Percentiles rank a stretch among this genome's conserved stretches.
Conservation (phyloP, 805 yeast genomes). For the Blastobotrys mokoenaii region DNA sequence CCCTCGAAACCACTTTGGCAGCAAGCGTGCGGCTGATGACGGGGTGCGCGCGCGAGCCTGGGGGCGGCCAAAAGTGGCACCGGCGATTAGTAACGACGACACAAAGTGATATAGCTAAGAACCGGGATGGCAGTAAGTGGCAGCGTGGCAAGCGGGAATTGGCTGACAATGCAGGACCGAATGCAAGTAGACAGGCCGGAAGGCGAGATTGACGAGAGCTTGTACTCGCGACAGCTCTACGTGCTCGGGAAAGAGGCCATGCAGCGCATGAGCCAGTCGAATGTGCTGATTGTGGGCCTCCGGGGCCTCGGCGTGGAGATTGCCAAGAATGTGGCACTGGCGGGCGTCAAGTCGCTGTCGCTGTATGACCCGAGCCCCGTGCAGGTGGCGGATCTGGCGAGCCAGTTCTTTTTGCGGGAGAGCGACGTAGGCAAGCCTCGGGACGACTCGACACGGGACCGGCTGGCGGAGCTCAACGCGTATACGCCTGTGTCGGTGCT, state of each 20-base stretch:
- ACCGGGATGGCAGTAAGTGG: no score
- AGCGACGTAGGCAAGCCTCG: slow-evolving; percentile 70
- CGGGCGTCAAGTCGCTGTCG: slow-evolving; percentile 90
- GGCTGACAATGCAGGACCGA: slow-evolving; percentile 2
- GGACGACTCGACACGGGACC: slow-evolving; percentile 60
- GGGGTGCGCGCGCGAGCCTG: no score
- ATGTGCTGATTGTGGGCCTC: slow-evolving; percentile 83
- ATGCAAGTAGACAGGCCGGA: slow-evolving; percentile 27
- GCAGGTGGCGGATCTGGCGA: slow-evolving; percentile 62
- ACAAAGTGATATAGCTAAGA: no score
- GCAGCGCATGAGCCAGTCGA: slow-evolving; percentile 91
- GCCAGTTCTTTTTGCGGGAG: slow-evolving; percentile 76
- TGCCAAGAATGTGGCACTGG: slow-evolving; percentile 92
- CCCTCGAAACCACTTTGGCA: no score
- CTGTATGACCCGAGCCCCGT: slow-evolving; percentile 75
- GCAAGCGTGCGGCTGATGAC: no score
- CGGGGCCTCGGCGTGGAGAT: slow-evolving; percentile 93
- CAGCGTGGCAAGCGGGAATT: neutral
- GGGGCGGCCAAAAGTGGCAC: no score
- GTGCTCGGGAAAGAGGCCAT: slow-evolving; percentile 97
- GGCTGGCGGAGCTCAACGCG: slow-evolving; percentile 72
- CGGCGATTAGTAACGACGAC: no score
- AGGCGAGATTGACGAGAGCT: slow-evolving; percentile 73
- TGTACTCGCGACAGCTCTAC: slow-evolving; percentile 93
- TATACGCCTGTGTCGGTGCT: slow-evolving; percentile 81